Percentiles rank a stretch among this genome's conserved stretches.
These are phyloP conservation scores for Orychophragmus violaceus DNA, from an alignment of 345 rosid genomes.

Conservation along the genomic window DNA sequence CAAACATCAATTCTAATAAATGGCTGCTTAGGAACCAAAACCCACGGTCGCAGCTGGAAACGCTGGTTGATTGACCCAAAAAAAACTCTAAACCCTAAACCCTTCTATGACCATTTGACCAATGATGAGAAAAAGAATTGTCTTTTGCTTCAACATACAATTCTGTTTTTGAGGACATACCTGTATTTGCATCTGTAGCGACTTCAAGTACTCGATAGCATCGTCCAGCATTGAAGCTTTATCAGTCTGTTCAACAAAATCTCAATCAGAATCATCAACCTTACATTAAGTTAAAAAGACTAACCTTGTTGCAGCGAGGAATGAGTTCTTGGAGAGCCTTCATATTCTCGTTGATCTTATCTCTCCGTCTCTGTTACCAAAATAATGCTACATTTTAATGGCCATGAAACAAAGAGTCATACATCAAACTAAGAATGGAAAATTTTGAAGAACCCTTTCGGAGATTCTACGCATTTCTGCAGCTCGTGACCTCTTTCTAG, in stretches of 20 bases:
- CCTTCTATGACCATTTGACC: no score
- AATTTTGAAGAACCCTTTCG: constrained; percentile 56
- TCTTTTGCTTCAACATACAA: no score
- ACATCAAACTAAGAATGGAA: not conserved
- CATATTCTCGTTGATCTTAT: constrained; percentile 68
- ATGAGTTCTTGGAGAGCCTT: constrained; percentile 45
- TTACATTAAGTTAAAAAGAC: not conserved
- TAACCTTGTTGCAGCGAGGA: constrained; percentile 28
- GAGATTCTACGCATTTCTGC: constrained; percentile 84
- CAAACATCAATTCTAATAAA: no score
- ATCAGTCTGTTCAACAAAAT: not conserved
- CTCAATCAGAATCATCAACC: not conserved
- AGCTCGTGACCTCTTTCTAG: constrained; percentile 73
- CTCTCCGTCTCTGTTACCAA: constrained; percentile 47
- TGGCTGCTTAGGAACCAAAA: no score
- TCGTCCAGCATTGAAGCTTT: constrained; percentile 31
- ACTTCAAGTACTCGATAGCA: constrained; percentile 7
- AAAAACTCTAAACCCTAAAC: no score
- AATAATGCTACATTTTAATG: not conserved
- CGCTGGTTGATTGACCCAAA: no score
- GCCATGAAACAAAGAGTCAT: not conserved
- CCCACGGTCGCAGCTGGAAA: no score
- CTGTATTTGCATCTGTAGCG: constrained; percentile 15
- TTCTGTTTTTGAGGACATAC: not conserved
- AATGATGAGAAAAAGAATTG: no score